Evolutionary conservation across 805 yeast species (phyloP).

Genomic region (Scheffersomyces stipitis): DNA sequence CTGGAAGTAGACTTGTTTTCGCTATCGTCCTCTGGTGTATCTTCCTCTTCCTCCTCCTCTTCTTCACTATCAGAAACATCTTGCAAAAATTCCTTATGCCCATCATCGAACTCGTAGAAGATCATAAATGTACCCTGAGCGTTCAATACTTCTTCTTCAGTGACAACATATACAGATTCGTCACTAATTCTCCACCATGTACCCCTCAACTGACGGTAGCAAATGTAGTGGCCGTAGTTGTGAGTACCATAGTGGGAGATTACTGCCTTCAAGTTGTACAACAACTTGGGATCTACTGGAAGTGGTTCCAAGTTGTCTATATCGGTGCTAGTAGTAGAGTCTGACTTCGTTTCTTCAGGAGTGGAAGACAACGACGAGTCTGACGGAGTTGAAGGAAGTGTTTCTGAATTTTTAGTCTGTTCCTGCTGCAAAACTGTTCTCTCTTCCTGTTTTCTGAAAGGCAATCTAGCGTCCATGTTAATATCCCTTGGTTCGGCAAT

Average conservation of each 20-base stretch:
- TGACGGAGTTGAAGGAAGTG: not conserved
- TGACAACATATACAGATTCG: slow-evolving; percentile 77
- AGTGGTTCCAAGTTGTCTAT: not conserved
- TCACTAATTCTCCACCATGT: slow-evolving; percentile 97
- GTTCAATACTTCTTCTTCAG: slow-evolving; percentile 74
- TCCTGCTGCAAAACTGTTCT: slow-evolving; percentile 1
- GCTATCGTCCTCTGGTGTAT: not conserved
- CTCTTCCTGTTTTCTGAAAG: slow-evolving; percentile 66
- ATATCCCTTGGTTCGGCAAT: slow-evolving; percentile 68
- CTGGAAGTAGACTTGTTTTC: not conserved
- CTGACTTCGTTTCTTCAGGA: slow-evolving; percentile 5
- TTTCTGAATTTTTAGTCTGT: not conserved
- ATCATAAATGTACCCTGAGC: slow-evolving; percentile 92
- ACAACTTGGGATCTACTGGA: slow-evolving; percentile 40
- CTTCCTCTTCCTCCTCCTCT: slow-evolving; percentile 7
- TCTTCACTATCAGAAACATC: slow-evolving; percentile 9
- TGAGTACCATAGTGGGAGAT: slow-evolving; percentile 95
- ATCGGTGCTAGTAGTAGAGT: not conserved
- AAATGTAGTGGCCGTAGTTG: slow-evolving; percentile 95
- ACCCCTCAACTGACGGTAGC: slow-evolving; percentile 77
- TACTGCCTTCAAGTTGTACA: slow-evolving; percentile 77
- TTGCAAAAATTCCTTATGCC: slow-evolving; percentile 13
- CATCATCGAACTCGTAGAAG: slow-evolving; percentile 65
- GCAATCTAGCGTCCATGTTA: slow-evolving; percentile 75
- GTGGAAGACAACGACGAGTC: not conserved